Conservation (phyloP, 768 basidiomycete genomes). For the Lentinula lateritia region DNA sequence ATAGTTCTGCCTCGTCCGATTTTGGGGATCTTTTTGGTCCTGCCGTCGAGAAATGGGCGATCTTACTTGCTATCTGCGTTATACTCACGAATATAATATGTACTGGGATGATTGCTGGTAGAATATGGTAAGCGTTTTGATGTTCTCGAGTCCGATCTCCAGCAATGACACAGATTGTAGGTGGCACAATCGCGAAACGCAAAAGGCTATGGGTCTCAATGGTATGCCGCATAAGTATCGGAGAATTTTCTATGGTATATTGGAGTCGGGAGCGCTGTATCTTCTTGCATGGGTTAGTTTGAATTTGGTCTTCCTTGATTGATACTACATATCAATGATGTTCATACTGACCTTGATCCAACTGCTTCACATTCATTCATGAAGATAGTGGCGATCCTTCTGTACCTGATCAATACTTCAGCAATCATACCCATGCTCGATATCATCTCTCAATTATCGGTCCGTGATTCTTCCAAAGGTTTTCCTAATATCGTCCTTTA, state of each 20-base stretch:
- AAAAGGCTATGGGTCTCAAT: background rate
- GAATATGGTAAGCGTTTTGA: constrained; percentile 1
- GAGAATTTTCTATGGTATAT: background rate
- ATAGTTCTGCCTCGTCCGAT: background rate
- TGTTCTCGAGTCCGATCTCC: background rate
- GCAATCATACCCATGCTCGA: constrained; percentile 1
- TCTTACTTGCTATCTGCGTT: constrained; percentile 3
- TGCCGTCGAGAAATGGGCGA: constrained; percentile 2
- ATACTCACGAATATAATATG: constrained; percentile 5
- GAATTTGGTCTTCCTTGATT: background rate
- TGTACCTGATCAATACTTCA: constrained; percentile 2
- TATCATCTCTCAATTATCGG: constrained; percentile 6
- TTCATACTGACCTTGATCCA: background rate
- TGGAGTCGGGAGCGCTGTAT: background rate
- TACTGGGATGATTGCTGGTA: constrained; percentile 7
- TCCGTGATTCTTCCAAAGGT: background rate
- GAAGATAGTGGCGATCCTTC: background rate
- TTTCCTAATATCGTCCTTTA: background rate
- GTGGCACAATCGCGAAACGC: constrained; percentile 5
- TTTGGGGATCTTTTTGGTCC: constrained; percentile 1
- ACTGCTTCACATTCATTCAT: background rate
- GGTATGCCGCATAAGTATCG: constrained; percentile 4
- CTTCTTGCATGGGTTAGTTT: background rate
- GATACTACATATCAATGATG: background rate
- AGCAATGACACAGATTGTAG: background rate